phyloP scores from a whole-genome alignment of 768 basidiomycete genomes.

The Rhizopogon sp. region DNA sequence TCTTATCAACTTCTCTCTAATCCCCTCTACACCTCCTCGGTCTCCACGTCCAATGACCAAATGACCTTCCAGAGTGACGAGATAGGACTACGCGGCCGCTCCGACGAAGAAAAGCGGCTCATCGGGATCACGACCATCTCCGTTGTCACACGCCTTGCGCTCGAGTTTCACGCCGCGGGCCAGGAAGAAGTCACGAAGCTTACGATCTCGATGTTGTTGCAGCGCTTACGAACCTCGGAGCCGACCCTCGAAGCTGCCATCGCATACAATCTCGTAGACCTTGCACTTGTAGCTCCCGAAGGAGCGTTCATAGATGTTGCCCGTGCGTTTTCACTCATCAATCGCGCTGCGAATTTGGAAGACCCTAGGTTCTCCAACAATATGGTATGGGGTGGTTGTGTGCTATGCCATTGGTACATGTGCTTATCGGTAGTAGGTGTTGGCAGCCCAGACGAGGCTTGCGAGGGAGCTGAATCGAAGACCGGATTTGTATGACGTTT shows the following conservation, averaged over 20 bases:
- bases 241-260: conserved; percentile 88
- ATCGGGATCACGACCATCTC: conserved; percentile 90
- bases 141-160: conserved; percentile 79
- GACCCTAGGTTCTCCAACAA: conserved; percentile 88
- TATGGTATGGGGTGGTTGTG: conserved; percentile 48
- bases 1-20: conserved; percentile 38
- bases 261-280: conserved; percentile 85
- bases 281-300: conserved; percentile 76
- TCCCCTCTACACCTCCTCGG: conserved; percentile 31
- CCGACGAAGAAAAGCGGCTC: conserved; percentile 80
- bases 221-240: conserved; percentile 80
- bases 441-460: conserved; percentile 87
- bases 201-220: conserved; percentile 89
- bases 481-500: conserved; percentile 73
- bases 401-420: background rate
- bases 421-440: conserved; percentile 42
- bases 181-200: conserved; percentile 85
- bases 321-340: conserved; percentile 77
- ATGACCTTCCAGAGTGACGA: conserved; percentile 55
- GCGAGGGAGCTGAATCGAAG: conserved; percentile 73
- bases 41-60: conserved; percentile 36
- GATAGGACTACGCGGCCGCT: conserved; percentile 56
- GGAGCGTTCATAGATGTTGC: conserved; percentile 81
- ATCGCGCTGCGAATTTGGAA: conserved; percentile 81
- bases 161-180: conserved; percentile 58